Evolutionary conservation across 495 filamentous ascomycete genomes (phyloP), one percentile per base, ranked within the genome.

Genomic region (Apiosordaria backusii): DNA sequence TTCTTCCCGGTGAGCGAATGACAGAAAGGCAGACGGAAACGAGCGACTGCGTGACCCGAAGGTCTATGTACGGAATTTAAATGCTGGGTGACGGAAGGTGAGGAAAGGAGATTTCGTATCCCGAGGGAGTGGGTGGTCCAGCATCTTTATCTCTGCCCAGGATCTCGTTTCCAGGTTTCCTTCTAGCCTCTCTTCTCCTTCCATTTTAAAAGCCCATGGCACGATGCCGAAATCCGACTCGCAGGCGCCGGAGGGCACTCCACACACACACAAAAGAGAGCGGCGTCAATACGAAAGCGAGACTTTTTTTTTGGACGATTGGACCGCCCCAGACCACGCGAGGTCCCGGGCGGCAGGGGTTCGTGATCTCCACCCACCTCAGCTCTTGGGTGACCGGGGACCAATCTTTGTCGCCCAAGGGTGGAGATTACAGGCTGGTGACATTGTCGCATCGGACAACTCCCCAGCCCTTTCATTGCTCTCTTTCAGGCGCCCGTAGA

Each of bases 21-120:
- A 26, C 2, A 60, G 24, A 62, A 62, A 62, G 22, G 67, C 63
- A 66, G 64, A 62, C 60, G 16, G 35, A 63, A 68, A 57, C 67
- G 67, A 68, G 53, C 50, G 67, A 65, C 63, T 65, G 63, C 63
- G 63, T 23, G 13, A 63, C 63, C 67, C 63, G 63, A 65, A 65
- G 67, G 63, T n/a, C 52, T 63, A 65, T 68, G 50, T 63, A 65
- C 26, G 61, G 10, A 15, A 45, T 60, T 62, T 10, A 35, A 50
- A 55, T 58, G 29, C 57, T 45, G 35, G 35, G 61, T 53, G 40
- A 53, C n/a, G 13, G 23, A 61, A 40, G 50, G 35, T 45, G 58
- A 62, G 2, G 53, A 62, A 57, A 24, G 55, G 24, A 24, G 29
- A 50, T 18, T 15, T 18, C 29, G 19, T 18, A 61, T 15, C 27